Conservation (phyloP, 768 basidiomycete genomes). For the Leccinum obscurum region DNA sequence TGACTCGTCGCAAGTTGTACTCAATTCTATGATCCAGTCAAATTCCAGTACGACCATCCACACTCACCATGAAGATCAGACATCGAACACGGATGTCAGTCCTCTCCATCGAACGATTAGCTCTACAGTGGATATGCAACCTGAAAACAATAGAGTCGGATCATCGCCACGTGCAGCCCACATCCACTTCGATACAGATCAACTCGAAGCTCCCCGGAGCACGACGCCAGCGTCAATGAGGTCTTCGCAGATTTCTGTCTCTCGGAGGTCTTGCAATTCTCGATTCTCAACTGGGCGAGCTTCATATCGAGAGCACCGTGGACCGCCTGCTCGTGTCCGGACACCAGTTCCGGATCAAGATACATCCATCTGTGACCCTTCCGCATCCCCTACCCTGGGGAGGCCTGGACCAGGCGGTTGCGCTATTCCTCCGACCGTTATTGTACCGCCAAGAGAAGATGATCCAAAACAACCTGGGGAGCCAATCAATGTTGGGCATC, state of each 20-base stretch:
- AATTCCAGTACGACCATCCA: neutral
- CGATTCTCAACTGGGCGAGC: conserved; percentile 21
- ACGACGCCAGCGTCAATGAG: conserved; percentile 11
- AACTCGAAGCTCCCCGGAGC: conserved; percentile 4
- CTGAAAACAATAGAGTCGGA: neutral
- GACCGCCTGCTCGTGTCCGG: conserved; percentile 13
- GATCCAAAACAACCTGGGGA: conserved; percentile 13
- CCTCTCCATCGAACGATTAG: conserved; percentile 1
- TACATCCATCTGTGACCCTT: neutral
- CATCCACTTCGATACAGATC: neutral
- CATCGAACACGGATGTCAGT: neutral
- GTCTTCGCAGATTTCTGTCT: conserved; percentile 6
- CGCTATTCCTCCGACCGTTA: neutral
- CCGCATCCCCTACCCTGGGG: neutral
- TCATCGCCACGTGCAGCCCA: neutral
- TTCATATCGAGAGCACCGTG: conserved; percentile 24
- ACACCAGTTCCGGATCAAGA: conserved; percentile 5
- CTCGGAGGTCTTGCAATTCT: conserved; percentile 17
- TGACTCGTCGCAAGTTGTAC: neutral
- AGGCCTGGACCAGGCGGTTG: neutral
- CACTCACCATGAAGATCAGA: neutral
- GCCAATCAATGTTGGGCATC: neutral
- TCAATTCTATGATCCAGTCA: conserved; percentile 1
- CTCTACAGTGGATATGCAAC: neutral
- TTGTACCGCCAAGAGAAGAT: conserved; percentile 8